These are phyloP conservation scores for Camelina neglecta DNA, from an alignment of 345 rosid genomes.

Conservation along the genomic window DNA sequence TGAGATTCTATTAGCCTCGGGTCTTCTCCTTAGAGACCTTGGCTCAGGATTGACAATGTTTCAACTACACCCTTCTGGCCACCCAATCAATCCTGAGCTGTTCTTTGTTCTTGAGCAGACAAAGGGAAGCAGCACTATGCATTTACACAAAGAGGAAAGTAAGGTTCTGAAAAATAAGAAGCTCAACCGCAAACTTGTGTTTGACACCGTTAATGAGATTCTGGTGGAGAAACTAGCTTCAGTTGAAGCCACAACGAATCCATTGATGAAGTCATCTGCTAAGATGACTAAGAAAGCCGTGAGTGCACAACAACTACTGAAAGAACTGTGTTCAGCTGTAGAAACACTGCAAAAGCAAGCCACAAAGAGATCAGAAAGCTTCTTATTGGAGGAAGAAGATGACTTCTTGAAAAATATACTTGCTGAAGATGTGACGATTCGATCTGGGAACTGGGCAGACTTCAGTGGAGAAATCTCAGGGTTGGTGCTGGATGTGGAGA, in stretches of 20 bases:
- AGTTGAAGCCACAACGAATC: conserved; percentile 51
- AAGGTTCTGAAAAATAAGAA: conserved; percentile 53
- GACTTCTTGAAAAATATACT: conserved; percentile 61
- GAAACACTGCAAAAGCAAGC: conserved; percentile 58
- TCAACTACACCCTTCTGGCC: conserved; percentile 87
- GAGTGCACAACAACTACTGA: conserved; percentile 79
- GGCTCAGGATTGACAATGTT: conserved; percentile 63
- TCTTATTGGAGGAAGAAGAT: conserved; percentile 58
- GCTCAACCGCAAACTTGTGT: conserved; percentile 75
- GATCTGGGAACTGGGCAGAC: conserved; percentile 71
- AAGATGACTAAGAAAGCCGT: conserved; percentile 61
- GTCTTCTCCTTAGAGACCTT: conserved; percentile 85
- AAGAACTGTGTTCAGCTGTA: conserved; percentile 69
- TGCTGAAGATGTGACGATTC: conserved; percentile 67
- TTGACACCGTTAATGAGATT: conserved; percentile 84
- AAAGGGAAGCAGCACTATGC: conserved; percentile 52
- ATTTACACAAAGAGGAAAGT: conserved; percentile 54
- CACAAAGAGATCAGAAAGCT: conserved; percentile 49
- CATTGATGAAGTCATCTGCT: conserved; percentile 53
- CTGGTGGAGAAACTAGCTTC: conserved; percentile 65
- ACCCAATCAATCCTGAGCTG: conserved; percentile 86
- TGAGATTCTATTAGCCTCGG: conserved; percentile 91
- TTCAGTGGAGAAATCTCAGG: conserved; percentile 61
- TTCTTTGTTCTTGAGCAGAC: conserved; percentile 93
- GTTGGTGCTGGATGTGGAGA: conserved; percentile 73